A percentile compares a stretch with the other conserved stretches of the same genome.
phyloP scores from a whole-genome alignment of 371 early-diverging fungal species.

The Mucor indicus region DNA sequence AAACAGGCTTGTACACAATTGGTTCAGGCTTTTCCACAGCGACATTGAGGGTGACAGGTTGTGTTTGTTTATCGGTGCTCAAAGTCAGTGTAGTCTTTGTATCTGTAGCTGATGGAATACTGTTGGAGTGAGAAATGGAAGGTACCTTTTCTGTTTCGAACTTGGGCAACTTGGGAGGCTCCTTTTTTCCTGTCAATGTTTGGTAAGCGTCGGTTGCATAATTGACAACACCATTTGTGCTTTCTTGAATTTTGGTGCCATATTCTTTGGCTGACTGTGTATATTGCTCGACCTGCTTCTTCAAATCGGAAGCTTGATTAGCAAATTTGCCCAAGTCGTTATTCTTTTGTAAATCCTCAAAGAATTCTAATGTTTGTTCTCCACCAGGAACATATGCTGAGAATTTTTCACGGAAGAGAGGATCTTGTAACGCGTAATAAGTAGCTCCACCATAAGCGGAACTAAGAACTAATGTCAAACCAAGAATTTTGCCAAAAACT shows the following conservation, averaged over 20 bases:
- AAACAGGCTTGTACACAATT: slow-evolving; percentile 13
- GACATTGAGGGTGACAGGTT: slow-evolving; percentile 15
- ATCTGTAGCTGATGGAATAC: slow-evolving; percentile 1
- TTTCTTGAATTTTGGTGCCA: slow-evolving; percentile 16
- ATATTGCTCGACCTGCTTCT: slow-evolving; percentile 16
- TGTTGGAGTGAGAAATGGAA: neutral
- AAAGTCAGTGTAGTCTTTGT: slow-evolving; percentile 8
- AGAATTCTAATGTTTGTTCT: slow-evolving; percentile 15
- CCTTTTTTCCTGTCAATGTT: slow-evolving; percentile 25
- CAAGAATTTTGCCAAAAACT: neutral
- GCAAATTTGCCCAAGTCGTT: slow-evolving; percentile 11
- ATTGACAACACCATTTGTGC: slow-evolving; percentile 19
- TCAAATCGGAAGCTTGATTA: slow-evolving; percentile 9
- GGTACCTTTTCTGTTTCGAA: neutral
- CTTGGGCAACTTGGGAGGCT: slow-evolving; percentile 4
- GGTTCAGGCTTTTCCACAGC: slow-evolving; percentile 25
- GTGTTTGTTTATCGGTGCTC: slow-evolving; percentile 9
- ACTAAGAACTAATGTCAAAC: slow-evolving; percentile 1
- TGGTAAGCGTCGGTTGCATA: slow-evolving; percentile 22
- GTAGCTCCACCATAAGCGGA: slow-evolving; percentile 15
- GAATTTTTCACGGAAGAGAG: slow-evolving; percentile 11
- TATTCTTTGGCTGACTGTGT: slow-evolving; percentile 12
- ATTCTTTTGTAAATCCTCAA: slow-evolving; percentile 16
- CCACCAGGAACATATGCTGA: slow-evolving; percentile 18
- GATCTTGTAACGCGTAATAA: slow-evolving; percentile 11